Evolutionary conservation across 495 filamentous ascomycete genomes (phyloP), one percentile per base, ranked within the genome.

Genomic region (Talaromyces nanjingensis): DNA sequence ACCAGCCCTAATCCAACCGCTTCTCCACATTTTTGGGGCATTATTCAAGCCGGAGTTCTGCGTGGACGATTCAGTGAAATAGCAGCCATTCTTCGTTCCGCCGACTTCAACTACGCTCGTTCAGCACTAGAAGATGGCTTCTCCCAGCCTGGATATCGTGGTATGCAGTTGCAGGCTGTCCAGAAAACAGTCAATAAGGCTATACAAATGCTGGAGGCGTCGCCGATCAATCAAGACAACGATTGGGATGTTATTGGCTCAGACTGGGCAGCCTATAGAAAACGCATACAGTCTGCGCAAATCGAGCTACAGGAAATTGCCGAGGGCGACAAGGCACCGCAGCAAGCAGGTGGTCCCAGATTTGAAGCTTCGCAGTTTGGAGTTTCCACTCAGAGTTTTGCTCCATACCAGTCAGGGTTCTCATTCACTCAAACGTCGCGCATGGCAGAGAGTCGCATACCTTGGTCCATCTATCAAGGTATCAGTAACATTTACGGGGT

Each of bases 381-480:
- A n/a, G 66, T 83, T 31, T 73, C 71, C 0, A 66, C 73, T 2
- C 60, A 65, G 1, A 74, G 71, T 31, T 53, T 58, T 14, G 42
- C 20, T 63, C 62, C 70, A 47, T 71, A 64, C 14, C 72, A 75
- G 52, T 74, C 72, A 49, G 60, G 68, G 7, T 61, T 73, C 22
- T 79, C 79, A 7, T 80, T 88, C 60, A 83, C 82, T 20, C 83
- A 85, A 62, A 82, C 88, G 29, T 87, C 87, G 56, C 83, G 89
- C 42, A 87, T 86, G 74, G 91, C 91, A 0, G 88, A 89, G 72
- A 92, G 90, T 69, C 85, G 84, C 62, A 87, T 97, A 22, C 92
- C 93, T 0, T 96, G 89, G 90, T 83, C 86, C 8, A 86, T 97
- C 18, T 96, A 93, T 67, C 84, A 93, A 64, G 91, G 85, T 65